Percentiles rank a stretch among this genome's conserved stretches.
phyloP scores from a whole-genome alignment of 148 eudicot species.

The Camellia lanceoleosa region DNA sequence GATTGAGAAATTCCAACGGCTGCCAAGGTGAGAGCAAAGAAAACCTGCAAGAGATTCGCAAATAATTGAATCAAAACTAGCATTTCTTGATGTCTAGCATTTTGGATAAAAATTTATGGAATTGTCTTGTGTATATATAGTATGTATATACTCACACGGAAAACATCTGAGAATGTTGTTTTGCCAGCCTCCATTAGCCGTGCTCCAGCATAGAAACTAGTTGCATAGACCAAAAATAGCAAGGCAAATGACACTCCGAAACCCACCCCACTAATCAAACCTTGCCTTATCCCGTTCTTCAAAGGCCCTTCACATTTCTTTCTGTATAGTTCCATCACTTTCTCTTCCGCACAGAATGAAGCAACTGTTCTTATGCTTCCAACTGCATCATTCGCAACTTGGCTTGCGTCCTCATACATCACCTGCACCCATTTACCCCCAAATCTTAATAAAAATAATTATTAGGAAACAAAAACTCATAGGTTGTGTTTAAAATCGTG shows the following conservation, averaged over 20 bases:
- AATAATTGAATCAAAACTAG: not conserved
- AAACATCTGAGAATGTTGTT: conserved; percentile 13
- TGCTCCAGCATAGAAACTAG: conserved; percentile 23
- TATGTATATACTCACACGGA: conserved; percentile 12
- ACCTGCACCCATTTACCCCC: conserved; percentile 21
- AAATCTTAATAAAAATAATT: not conserved
- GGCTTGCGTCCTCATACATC: conserved; percentile 42
- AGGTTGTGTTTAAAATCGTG: no score
- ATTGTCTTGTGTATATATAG: no score
- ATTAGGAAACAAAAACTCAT: not conserved
- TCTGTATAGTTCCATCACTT: conserved; percentile 18
- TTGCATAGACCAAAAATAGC: conserved; percentile 12
- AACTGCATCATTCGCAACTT: conserved; percentile 15
- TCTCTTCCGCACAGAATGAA: conserved; percentile 12
- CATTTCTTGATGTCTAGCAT: not conserved
- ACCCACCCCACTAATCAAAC: conserved; percentile 17
- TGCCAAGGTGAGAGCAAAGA: conserved; percentile 22
- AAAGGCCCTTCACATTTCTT: conserved; percentile 21
- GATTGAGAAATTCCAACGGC: conserved; percentile 20
- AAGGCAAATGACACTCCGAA: conserved; percentile 18
- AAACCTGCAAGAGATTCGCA: not conserved
- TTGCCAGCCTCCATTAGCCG: conserved; percentile 16
- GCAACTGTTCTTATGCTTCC: conserved; percentile 16
- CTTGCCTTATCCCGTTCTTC: conserved; percentile 20
- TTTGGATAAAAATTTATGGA: not conserved